Percentiles rank a stretch among this genome's conserved stretches.
These are phyloP conservation scores for Arthrocladium fulminans DNA, from an alignment of 2,329 filamentous ascomycete genomes.

Conservation along the genomic window DNA sequence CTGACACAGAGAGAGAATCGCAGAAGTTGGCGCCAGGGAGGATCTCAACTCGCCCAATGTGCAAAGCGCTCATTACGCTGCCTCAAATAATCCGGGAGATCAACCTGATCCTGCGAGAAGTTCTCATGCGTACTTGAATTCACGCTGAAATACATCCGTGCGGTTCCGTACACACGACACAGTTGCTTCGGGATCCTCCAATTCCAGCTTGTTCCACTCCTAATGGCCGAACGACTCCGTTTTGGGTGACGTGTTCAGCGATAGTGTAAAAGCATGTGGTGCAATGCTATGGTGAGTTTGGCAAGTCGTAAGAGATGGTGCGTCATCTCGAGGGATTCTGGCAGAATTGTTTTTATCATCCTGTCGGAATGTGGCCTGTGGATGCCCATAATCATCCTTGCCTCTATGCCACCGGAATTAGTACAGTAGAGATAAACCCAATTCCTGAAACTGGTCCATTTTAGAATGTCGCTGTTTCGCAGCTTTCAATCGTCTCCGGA, in stretches of 20 bases:
- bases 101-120: conserved; percentile 43
- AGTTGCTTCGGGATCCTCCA: conserved; percentile 42
- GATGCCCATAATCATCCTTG: conserved; percentile 45
- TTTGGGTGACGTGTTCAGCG: conserved; percentile 47
- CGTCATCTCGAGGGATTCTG: conserved; percentile 43
- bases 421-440: conserved; percentile 53
- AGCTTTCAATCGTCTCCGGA: conserved; percentile 43
- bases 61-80: conserved; percentile 27
- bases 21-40: conserved; percentile 32
- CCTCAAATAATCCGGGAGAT: conserved; percentile 45
- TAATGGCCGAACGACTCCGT: conserved; percentile 49
- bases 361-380: conserved; percentile 51
- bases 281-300: conserved; percentile 54
- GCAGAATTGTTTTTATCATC: conserved; percentile 44
- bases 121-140: conserved; percentile 30
- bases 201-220: conserved; percentile 44
- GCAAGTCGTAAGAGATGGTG: conserved; percentile 27
- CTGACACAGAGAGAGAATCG: conserved; percentile 20
- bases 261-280: conserved; percentile 52
- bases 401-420: conserved; percentile 46
- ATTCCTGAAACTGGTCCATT: conserved; percentile 44
- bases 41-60: conserved; percentile 35
- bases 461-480: conserved; percentile 45
- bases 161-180: conserved; percentile 45
- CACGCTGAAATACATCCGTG: conserved; percentile 47